Evolutionary conservation across 257 asterid genomes (phyloP).

Genomic region (Petrea volubilis): DNA sequence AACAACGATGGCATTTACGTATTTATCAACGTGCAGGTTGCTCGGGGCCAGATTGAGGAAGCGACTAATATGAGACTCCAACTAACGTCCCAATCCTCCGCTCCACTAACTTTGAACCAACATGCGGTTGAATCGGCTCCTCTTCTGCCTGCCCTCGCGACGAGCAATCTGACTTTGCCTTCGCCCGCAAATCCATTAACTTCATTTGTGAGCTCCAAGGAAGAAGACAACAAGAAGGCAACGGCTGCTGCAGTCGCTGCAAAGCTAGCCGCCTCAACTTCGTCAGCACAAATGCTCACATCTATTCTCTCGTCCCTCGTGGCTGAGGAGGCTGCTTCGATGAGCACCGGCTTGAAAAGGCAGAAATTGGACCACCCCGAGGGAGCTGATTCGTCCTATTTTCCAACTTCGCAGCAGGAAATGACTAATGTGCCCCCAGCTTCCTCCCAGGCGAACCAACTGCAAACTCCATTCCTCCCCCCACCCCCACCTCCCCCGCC

Average conservation of each 20-base stretch:
- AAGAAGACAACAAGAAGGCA: conserved; percentile 81
- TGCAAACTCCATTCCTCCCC: conserved; percentile 41
- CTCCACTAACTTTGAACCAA: conserved; percentile 29
- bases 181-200: conserved; percentile 40
- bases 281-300: conserved; percentile 94
- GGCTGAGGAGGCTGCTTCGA: conserved; percentile 89
- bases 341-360: conserved; percentile 71
- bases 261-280: conserved; percentile 79
- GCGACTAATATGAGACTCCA: conserved; percentile 47
- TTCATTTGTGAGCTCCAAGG: conserved; percentile 6
- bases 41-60: conserved; percentile 57
- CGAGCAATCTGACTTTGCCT: conserved; percentile 26
- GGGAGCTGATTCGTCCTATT: conserved; percentile 47
- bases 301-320: conserved; percentile 86
- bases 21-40: conserved; percentile 71
- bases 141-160: conserved; percentile 35
- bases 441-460: conserved; percentile 50
- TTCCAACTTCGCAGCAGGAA: conserved; percentile 45
- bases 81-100: conserved; percentile 42
- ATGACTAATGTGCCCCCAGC: conserved; percentile 45
- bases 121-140: conserved; percentile 32
- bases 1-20: too few relatives aligned
- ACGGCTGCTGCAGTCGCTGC: conserved; percentile 95
- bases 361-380: conserved; percentile 64
- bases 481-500: conserved; percentile 53